Evolutionary conservation across 495 filamentous ascomycete genomes (phyloP), one percentile per base, ranked within the genome.

Genomic region (Neurospora hispaniola): DNA sequence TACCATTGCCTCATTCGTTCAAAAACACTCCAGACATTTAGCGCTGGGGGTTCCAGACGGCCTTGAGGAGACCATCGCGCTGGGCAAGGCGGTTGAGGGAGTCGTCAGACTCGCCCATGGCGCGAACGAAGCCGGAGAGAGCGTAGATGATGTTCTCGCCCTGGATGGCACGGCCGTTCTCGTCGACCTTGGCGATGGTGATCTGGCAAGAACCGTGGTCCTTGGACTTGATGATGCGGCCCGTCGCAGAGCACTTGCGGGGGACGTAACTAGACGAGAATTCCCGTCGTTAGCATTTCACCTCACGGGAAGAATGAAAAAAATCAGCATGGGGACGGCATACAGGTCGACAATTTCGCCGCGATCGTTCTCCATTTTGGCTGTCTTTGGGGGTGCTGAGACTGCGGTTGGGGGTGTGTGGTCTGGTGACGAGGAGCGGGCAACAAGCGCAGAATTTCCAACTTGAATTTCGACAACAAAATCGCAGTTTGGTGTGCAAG

Each of bases 261-360:
- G 96, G 95, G 88, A 98, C 94, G 89, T 98, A 98, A 84, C 94
- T 97, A 82, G 74, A 79, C 18, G 9, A 48, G 10, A 9, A 23
- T 11, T 20, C 46, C 10, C 46, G 23, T 9, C 11, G 12, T 59
- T 14, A 59, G 48, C 48, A 23, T 27, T 27, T 59, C 20, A 27
- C 20, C 8, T 20, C n/a, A 5, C n/a, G 20, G n/a, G 1, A 5
- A 1, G 0, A 39, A 2, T 12, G 4, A 31, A 5, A 38, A 38
- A 23, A 54, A 43, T 72, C n/a, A 27, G 59, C 59, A 59, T 69
- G 54, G 54, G 43, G 72, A 69, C 86, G 89, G 70, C 46, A 81
- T 90, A 98, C 93, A 99, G 93, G 87, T 99, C 96, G 85, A 98
- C 96, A 86, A 98, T 93, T 83, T 98, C 94, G 89, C 96, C 95